Evolutionary conservation across 2,329 filamentous ascomycete species (phyloP).

Genomic region (Microascus cirrosus): DNA sequence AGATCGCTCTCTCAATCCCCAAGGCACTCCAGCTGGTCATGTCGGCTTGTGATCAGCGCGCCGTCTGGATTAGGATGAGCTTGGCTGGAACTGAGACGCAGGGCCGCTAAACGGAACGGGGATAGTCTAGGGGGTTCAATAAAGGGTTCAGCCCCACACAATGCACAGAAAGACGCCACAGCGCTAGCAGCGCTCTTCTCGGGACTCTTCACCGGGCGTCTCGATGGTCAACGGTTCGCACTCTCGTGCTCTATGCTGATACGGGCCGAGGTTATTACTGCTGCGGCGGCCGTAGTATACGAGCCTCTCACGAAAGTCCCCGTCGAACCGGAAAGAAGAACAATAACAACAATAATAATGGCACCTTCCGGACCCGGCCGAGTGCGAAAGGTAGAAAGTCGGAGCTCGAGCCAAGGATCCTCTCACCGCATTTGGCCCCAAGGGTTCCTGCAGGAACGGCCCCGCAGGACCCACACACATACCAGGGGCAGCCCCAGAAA

Average conservation of each 20-base stretch:
- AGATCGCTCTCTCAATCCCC: no score
- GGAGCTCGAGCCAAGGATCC: background rate
- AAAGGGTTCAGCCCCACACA: background rate
- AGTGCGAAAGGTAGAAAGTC: background rate
- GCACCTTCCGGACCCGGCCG: background rate
- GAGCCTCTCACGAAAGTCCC: no score
- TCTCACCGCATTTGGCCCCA: background rate
- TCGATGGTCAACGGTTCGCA: background rate
- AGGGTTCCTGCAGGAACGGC: background rate
- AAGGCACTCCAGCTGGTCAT: no score
- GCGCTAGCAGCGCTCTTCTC: background rate
- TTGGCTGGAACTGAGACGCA: background rate
- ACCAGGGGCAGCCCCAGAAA: background rate
- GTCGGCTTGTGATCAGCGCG: background rate
- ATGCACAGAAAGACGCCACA: background rate
- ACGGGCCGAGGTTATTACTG: no score
- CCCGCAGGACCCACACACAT: background rate
- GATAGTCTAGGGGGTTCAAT: background rate
- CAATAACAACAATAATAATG: no score
- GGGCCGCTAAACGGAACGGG: background rate
- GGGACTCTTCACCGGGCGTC: background rate
- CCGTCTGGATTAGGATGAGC: background rate
- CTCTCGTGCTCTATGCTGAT: background rate
- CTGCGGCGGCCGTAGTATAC: no score
- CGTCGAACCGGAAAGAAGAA: no score